A percentile compares a stretch with the other conserved stretches of the same genome.
Conservation (phyloP, 306 rosid species). For the Lotus japonicus region DNA sequence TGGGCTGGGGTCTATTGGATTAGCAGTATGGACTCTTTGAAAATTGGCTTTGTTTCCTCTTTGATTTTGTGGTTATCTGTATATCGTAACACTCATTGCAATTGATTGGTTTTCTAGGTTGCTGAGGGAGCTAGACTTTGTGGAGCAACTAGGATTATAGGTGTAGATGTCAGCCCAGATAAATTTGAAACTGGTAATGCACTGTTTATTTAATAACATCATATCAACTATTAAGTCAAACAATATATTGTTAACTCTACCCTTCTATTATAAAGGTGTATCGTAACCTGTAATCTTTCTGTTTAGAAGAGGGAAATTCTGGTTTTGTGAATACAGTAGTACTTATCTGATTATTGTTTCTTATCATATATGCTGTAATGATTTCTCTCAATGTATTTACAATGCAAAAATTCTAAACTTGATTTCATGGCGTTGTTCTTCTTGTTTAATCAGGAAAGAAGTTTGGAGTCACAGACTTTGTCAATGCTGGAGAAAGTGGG, state of each 20-base stretch:
- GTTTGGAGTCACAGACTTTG: slow-evolving; percentile 70
- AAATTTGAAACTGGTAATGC: slow-evolving; percentile 62
- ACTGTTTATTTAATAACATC: background rate
- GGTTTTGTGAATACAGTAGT: background rate
- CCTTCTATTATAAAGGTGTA: background rate
- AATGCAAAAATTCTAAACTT: background rate
- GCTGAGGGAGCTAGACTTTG: slow-evolving; percentile 92
- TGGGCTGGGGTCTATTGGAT: slow-evolving; percentile 76
- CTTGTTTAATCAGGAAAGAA: slow-evolving; percentile 47
- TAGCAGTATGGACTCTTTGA: slow-evolving; percentile 45
- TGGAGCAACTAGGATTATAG: slow-evolving; percentile 72
- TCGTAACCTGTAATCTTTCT: background rate
- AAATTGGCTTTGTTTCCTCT: background rate
- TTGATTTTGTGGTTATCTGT: background rate
- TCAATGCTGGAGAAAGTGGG: slow-evolving; percentile 37
- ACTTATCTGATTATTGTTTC: background rate
- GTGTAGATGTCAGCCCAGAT: slow-evolving; percentile 58
- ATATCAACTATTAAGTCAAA: background rate
- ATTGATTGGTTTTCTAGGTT: slow-evolving; percentile 40
- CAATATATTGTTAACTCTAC: background rate
- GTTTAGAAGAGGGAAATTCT: background rate
- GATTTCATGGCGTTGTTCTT: background rate
- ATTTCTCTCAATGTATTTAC: background rate
- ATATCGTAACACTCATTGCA: background rate
- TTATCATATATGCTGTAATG: background rate